phyloP scores from a whole-genome alignment of 75 land plant species.

The Sequoia sempervirens region DNA sequence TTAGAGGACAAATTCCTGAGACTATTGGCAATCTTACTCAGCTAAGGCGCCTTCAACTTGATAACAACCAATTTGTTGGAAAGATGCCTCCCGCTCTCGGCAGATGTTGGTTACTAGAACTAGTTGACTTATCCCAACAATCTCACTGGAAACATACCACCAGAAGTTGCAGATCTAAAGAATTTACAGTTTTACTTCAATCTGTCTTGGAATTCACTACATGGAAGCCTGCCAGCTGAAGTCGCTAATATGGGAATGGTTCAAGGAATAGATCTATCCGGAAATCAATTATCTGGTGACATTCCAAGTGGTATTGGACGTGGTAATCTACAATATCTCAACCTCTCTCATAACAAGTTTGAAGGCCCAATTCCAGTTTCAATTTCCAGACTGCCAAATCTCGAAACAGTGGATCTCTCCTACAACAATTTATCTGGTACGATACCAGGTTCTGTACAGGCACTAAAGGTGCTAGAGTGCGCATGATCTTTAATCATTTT shows the following conservation, averaged over 20 bases:
- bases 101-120: not conserved
- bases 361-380: conserved; percentile 19
- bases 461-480: no score
- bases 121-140: conserved; percentile 36
- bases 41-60: conserved; percentile 15
- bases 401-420: conserved; percentile 19
- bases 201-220: conserved; percentile 7
- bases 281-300: conserved; percentile 15
- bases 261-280: conserved; percentile 20
- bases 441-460: no score
- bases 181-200: conserved; percentile 17
- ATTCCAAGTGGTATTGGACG: conserved; percentile 14
- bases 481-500: no score
- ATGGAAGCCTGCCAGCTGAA: conserved; percentile 15
- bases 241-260: conserved; percentile 17
- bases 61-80: conserved; percentile 31
- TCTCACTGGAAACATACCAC: conserved; percentile 14
- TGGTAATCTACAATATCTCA: conserved; percentile 18
- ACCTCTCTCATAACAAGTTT: conserved; percentile 8
- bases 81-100: conserved; percentile 20
- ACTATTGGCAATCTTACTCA: conserved; percentile 22
- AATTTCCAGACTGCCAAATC: not conserved
- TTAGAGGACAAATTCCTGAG: conserved; percentile 25
- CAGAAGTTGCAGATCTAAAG: conserved; percentile 10
- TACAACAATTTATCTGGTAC: conserved; percentile 7